These are phyloP conservation scores for Teratosphaeria nubilosa DNA, from an alignment of 2,329 filamentous ascomycete genomes.

Conservation along the genomic window DNA sequence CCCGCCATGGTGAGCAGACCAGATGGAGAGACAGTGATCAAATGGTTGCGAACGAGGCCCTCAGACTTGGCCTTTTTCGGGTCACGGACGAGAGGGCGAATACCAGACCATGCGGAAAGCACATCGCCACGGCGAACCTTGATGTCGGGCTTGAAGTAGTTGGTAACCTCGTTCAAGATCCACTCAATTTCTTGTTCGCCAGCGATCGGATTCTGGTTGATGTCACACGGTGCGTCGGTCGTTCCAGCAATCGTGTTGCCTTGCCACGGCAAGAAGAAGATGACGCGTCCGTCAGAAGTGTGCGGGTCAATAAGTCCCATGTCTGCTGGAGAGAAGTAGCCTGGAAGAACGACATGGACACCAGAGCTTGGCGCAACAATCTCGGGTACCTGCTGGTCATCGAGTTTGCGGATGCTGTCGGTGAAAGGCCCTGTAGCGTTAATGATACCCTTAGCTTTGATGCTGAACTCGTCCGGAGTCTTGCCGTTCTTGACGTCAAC, in stretches of 20 bases:
- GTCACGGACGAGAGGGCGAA: slow-evolving; percentile 75
- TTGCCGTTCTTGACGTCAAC: slow-evolving; percentile 56
- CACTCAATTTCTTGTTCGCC: slow-evolving; percentile 78
- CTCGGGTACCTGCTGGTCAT: slow-evolving; percentile 59
- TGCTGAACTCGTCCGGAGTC: slow-evolving; percentile 52
- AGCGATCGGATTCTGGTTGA: slow-evolving; percentile 63
- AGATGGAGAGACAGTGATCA: slow-evolving; percentile 68
- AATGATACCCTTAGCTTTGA: slow-evolving; percentile 71
- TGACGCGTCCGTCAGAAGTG: slow-evolving; percentile 79
- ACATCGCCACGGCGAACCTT: slow-evolving; percentile 77
- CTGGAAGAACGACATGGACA: slow-evolving; percentile 76
- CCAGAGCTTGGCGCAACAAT: slow-evolving; percentile 80
- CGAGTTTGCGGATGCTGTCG: slow-evolving; percentile 76
- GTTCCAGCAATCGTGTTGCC: slow-evolving; percentile 87
- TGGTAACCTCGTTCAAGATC: slow-evolving; percentile 75
- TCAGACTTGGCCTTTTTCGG: slow-evolving; percentile 78
- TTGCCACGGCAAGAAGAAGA: slow-evolving; percentile 91
- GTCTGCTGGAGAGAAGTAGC: slow-evolving; percentile 73
- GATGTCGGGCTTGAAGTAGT: slow-evolving; percentile 75
- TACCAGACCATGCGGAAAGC: slow-evolving; percentile 83
- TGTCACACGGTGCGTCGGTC: slow-evolving; percentile 66
- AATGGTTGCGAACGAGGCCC: slow-evolving; percentile 77
- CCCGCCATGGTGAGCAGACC: slow-evolving; percentile 78
- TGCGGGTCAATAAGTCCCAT: slow-evolving; percentile 83
- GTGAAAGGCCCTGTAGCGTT: slow-evolving; percentile 86